Conservation (phyloP, 2,329 filamentous ascomycete genomes). For the Fusarium bactridioides region DNA sequence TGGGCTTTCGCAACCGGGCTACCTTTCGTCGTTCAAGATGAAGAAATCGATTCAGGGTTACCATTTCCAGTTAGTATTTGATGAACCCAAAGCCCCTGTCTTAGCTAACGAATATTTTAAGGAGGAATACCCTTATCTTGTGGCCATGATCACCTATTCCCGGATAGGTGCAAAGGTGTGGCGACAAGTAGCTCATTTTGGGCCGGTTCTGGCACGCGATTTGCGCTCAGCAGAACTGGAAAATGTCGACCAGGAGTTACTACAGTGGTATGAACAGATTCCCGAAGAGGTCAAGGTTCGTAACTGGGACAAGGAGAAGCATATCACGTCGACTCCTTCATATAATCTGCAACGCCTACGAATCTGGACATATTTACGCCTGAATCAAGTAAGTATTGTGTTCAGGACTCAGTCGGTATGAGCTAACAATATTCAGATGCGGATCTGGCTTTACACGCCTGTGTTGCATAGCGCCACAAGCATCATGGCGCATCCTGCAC, state of each 20-base stretch:
- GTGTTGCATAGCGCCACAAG: slow-evolving; percentile 84
- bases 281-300: slow-evolving; percentile 66
- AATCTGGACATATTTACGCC: slow-evolving; percentile 83
- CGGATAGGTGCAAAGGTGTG: slow-evolving; percentile 86
- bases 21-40: slow-evolving; percentile 84
- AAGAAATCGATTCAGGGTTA: slow-evolving; percentile 81
- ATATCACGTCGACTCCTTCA: slow-evolving; percentile 62
- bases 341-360: slow-evolving; percentile 77
- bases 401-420: no score
- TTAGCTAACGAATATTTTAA: slow-evolving; percentile 36
- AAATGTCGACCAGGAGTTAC: slow-evolving; percentile 81
- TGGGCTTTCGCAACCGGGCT: slow-evolving; percentile 93
- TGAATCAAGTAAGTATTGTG: slow-evolving; percentile 70
- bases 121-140: slow-evolving; percentile 73
- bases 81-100: not conserved
- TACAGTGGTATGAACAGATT: slow-evolving; percentile 85
- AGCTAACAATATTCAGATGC: slow-evolving; percentile 59
- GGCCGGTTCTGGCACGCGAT: slow-evolving; percentile 66
- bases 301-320: slow-evolving; percentile 64
- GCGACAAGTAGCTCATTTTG: slow-evolving; percentile 77
- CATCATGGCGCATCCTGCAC: slow-evolving; percentile 77
- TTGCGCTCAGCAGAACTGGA: slow-evolving; percentile 79
- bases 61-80: slow-evolving; percentile 74
- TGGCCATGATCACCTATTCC: slow-evolving; percentile 86
- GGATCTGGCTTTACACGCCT: slow-evolving; percentile 87